A percentile compares a stretch with the other conserved stretches of the same genome.
phyloP scores from a whole-genome alignment of 2,329 filamentous ascomycete species.

The Aphanocladium album region DNA sequence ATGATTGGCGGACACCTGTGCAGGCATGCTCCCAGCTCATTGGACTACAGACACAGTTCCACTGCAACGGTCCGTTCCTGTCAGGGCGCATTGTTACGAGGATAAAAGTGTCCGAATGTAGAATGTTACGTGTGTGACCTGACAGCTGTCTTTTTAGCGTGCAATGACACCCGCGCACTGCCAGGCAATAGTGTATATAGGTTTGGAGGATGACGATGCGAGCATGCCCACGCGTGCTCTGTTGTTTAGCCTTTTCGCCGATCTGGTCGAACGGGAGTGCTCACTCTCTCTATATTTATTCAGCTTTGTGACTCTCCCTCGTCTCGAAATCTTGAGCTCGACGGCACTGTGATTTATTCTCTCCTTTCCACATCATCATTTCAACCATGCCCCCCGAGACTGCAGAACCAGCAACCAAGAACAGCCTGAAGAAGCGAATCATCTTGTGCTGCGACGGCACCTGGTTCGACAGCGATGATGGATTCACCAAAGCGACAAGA shows the following conservation, averaged over 20 bases:
- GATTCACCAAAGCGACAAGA: conserved; percentile 36
- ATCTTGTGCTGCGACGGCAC: conserved; percentile 51
- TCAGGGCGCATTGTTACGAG: background rate
- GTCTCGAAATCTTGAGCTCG: background rate
- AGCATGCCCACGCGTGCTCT: background rate
- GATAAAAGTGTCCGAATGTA: background rate
- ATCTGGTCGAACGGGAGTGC: too few relatives aligned
- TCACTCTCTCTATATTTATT: too few relatives aligned
- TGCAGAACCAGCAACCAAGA: background rate
- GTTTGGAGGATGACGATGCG: too few relatives aligned
- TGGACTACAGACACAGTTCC: background rate
- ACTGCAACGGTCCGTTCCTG: background rate
- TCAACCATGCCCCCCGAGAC: background rate
- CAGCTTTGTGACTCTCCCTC: background rate
- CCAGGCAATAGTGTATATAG: background rate
- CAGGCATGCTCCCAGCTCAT: background rate
- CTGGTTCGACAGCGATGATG: conserved; percentile 50
- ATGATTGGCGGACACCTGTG: background rate
- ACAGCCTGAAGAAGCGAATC: conserved; percentile 37
- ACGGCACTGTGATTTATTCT: background rate
- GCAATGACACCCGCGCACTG: background rate
- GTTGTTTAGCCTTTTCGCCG: background rate
- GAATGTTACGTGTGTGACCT: background rate
- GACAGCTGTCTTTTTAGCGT: background rate
- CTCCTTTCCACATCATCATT: background rate